Evolutionary conservation across 1,139 yeast genomes (phyloP), one percentile per base, ranked within the genome.

Genomic region (Kazachstania sp.): DNA sequence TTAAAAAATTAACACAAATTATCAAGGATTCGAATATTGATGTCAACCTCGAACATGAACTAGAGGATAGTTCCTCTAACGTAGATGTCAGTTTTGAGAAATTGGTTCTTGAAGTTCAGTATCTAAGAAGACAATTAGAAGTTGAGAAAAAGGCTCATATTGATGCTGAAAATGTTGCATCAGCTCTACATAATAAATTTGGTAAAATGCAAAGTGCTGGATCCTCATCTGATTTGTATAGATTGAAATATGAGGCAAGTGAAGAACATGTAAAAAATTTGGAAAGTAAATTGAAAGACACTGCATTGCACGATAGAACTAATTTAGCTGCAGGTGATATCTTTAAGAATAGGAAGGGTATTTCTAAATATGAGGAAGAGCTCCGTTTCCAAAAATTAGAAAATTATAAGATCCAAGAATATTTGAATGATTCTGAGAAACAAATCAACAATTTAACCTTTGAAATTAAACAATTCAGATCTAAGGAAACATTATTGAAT

Each of bases 401-500:
- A 39, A 75, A 77, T 35, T 68, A 72, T 37, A 69, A 78, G 48
- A 65, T 82, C 43, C 78, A 79, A 55, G 72, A 58, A 48, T 55
- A 57, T 42, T 45, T 65, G 32, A 56, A 54, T 8, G 62, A 61
- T 16, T 53, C 64, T 4, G 52, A 57, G 26, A 54, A 54, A 30
- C 50, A 51, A 8, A 56, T 64, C n/a, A 46, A 51, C 2, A 47
- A 46, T 4, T 52, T 61, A 40, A 53, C 53, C 6, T 55, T 52
- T 41, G 57, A 56, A 15, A 43, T 58, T 8, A 56, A 54, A 38
- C 61, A 60, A 45, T 51, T 51, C 6, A 50, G 53, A 30, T 51
- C 61, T 1, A 57, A 57, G 35, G 64, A 62, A 32, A 47, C 51
- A 8, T 47, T 60, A 30, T 43, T 64, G 16, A 54, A 52, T n/a